Conservation (phyloP, 164 flowering plant species). For the Piper betle region DNA sequence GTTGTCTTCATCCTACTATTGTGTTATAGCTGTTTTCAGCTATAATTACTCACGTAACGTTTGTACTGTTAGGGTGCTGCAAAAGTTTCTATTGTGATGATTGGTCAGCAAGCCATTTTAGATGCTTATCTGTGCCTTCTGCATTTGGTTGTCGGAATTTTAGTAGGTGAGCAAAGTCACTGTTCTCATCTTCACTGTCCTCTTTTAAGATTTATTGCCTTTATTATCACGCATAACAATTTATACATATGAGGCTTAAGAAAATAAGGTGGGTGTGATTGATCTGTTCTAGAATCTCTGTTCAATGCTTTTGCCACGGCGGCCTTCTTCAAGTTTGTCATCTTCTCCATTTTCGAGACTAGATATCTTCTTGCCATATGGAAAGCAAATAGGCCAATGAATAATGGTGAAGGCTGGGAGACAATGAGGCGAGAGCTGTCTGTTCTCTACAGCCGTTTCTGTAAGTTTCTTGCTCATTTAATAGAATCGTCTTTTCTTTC, state of each 20-base stretch:
- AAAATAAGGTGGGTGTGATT: neutral
- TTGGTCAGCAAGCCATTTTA: slow-evolving; percentile 97
- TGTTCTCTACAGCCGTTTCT: slow-evolving; percentile 90
- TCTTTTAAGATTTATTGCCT: neutral
- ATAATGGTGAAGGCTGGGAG: slow-evolving; percentile 91
- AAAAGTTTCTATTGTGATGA: slow-evolving; percentile 83
- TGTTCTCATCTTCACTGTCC: neutral
- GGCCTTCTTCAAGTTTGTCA: slow-evolving; percentile 98
- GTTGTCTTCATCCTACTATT: too few relatives aligned
- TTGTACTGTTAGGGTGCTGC: slow-evolving; percentile 71
- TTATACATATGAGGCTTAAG: neutral
- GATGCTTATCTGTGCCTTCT: slow-evolving; percentile 97
- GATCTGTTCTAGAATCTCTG: slow-evolving; percentile 53
- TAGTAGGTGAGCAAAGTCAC: slow-evolving; percentile 53
- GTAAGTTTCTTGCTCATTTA: slow-evolving; percentile 37
- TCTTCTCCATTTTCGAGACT: slow-evolving; percentile 97
- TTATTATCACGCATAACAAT: too few relatives aligned
- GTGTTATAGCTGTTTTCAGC: neutral
- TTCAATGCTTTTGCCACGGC: slow-evolving; percentile 99
- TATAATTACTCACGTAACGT: neutral
- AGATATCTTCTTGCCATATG: slow-evolving; percentile 97
- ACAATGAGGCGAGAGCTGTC: slow-evolving; percentile 97
- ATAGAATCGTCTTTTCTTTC: too few relatives aligned
- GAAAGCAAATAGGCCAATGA: slow-evolving; percentile 88
- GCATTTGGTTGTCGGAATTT: slow-evolving; percentile 88